A percentile compares a stretch with the other conserved stretches of the same genome.
Evolutionary conservation across 345 rosid species (phyloP).

Genomic region (Eucalyptus curtisii): DNA sequence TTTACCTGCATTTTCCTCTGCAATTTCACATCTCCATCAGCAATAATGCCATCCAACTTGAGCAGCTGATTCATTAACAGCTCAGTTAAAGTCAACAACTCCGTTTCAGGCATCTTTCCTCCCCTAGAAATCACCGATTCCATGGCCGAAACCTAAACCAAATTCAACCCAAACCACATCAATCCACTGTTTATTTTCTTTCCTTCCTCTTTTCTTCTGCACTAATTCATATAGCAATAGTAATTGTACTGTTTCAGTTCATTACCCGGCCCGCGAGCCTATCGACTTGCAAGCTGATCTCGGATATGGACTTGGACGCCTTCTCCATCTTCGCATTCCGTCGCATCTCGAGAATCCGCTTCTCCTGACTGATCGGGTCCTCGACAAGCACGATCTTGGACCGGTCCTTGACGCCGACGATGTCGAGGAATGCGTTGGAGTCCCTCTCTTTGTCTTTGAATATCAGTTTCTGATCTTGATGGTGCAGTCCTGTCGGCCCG

Average conservation of each 20-base stretch:
- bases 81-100: conserved; percentile 53
- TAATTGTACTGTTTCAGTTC: not conserved
- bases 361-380: conserved; percentile 90
- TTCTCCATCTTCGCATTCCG: conserved; percentile 81
- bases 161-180: not conserved
- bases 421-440: conserved; percentile 79
- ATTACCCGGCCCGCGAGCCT: conserved; percentile 77
- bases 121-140: conserved; percentile 65
- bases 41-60: conserved; percentile 76
- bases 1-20: conserved; percentile 96
- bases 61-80: conserved; percentile 90
- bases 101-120: conserved; percentile 70
- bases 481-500: conserved; percentile 86
- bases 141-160: conserved; percentile 63
- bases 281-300: conserved; percentile 86
- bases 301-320: conserved; percentile 78
- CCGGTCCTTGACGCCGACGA: conserved; percentile 79
- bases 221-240: not conserved
- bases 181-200: not conserved
- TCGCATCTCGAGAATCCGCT: conserved; percentile 69
- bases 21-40: conserved; percentile 82
- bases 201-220: not conserved
- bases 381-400: conserved; percentile 80
- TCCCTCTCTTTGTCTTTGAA: conserved; percentile 95
- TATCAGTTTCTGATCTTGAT: conserved; percentile 83